phyloP scores from a whole-genome alignment of 176 grass and related monocot species.

The Ensete glaucum region DNA sequence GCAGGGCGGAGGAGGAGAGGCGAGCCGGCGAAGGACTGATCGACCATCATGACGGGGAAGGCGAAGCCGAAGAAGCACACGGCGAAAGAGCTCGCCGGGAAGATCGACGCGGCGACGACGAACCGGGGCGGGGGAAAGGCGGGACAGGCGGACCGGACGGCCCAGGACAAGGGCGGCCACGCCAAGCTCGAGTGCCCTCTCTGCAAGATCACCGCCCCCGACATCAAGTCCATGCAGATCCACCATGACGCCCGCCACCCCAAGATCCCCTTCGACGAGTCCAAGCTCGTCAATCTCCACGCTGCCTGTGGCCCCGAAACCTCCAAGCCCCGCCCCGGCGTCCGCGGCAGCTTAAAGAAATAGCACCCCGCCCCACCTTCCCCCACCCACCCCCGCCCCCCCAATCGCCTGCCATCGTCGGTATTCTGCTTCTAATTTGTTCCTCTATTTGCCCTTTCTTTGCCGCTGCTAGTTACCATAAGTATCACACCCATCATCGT shows the following conservation, averaged over 20 bases:
- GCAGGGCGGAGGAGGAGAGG: neutral
- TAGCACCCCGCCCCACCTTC: neutral
- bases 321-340: constrained; percentile 50
- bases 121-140: constrained; percentile 91
- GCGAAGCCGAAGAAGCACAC: constrained; percentile 99
- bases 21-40: neutral
- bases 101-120: constrained; percentile 88
- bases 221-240: constrained; percentile 93
- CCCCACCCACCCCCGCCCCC: too few relatives aligned
- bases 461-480: neutral
- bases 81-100: constrained; percentile 88
- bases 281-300: constrained; percentile 81
- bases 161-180: constrained; percentile 81
- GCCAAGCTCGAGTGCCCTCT: constrained; percentile 82
- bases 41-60: constrained; percentile 73
- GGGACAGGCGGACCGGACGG: constrained; percentile 58
- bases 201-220: constrained; percentile 69
- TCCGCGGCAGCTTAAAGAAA: constrained; percentile 91
- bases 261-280: constrained; percentile 76
- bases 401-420: too few relatives aligned
- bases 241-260: constrained; percentile 91
- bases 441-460: neutral
- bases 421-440: neutral
- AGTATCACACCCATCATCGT: neutral
- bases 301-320: neutral